Conservation (phyloP, 1,284 basidiomycete species). For the Lentinus polychrous region DNA sequence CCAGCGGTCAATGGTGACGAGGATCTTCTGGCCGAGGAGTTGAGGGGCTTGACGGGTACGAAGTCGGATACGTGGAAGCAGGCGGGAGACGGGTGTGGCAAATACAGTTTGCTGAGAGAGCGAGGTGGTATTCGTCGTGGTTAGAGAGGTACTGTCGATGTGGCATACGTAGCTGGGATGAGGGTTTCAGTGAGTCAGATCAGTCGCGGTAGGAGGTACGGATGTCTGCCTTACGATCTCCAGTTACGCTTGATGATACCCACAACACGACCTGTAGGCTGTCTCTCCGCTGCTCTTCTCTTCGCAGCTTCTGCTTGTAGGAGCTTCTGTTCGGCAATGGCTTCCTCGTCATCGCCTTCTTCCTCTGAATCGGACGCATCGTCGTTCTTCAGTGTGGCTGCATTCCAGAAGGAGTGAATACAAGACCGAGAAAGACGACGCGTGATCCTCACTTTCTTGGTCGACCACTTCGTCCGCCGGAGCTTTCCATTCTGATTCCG, state of each 20-base stretch:
- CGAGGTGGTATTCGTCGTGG: slow-evolving; percentile 72
- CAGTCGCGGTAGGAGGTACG: slow-evolving; percentile 2
- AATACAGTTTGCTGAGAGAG: slow-evolving; percentile 91
- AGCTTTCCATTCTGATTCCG: slow-evolving; percentile 88
- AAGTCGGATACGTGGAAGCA: slow-evolving; percentile 90
- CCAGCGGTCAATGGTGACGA: slow-evolving; percentile 95
- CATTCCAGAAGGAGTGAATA: not conserved
- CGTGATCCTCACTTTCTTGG: slow-evolving; percentile 61
- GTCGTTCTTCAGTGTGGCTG: slow-evolving; percentile 84
- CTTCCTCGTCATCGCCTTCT: slow-evolving; percentile 41
- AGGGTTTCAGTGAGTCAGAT: not conserved
- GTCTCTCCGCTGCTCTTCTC: slow-evolving; percentile 45
- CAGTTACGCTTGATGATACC: slow-evolving; percentile 95
- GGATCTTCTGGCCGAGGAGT: slow-evolving; percentile 90
- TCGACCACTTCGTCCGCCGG: slow-evolving; percentile 92
- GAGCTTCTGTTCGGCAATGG: slow-evolving; percentile 43
- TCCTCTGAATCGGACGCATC: slow-evolving; percentile 78
- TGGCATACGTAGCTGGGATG: slow-evolving; percentile 80
- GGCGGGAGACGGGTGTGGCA: slow-evolving; percentile 88
- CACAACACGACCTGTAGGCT: slow-evolving; percentile 90
- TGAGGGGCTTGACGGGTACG: slow-evolving; percentile 90
- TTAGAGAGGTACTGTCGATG: slow-evolving; percentile 85
- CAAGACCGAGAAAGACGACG: not conserved
- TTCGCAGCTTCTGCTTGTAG: slow-evolving; percentile 34
- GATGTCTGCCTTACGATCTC: slow-evolving; percentile 65